These are phyloP conservation scores for Trichoderma sp. DNA, from an alignment of 2,329 filamentous ascomycete genomes.

Conservation along the genomic window DNA sequence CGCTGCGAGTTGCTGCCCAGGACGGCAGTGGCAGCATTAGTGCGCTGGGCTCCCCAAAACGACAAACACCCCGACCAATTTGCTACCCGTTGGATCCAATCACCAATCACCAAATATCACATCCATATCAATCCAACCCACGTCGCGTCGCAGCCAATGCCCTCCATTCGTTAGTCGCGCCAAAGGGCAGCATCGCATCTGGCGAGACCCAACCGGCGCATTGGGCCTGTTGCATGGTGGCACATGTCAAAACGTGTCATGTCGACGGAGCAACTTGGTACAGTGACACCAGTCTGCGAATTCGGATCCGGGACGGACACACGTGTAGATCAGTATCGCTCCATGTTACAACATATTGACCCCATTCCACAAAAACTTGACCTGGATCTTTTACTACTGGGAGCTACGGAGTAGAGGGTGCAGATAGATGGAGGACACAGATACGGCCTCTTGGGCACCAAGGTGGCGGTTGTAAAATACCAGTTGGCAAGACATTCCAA, in stretches of 20 bases:
- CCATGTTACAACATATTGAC: not conserved
- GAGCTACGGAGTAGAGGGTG: not conserved
- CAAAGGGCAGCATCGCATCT: not conserved
- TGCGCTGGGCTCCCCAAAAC: constrained; percentile 3
- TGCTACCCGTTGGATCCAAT: not conserved
- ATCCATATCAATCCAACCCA: not conserved
- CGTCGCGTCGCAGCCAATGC: not conserved
- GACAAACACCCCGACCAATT: not conserved
- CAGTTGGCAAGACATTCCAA: no score
- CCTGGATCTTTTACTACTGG: not conserved
- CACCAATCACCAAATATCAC: not conserved
- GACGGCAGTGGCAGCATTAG: constrained; percentile 13
- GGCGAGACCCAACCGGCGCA: not conserved
- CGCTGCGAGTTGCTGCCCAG: not conserved
- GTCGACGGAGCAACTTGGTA: not conserved
- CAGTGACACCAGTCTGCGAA: not conserved
- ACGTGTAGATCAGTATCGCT: not conserved
- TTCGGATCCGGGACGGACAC: not conserved
- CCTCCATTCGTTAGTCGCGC: not conserved
- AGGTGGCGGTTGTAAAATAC: not conserved
- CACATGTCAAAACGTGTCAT: not conserved
- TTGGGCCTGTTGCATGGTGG: not conserved
- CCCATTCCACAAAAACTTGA: not conserved
- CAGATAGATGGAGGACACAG: not conserved
- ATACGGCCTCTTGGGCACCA: not conserved